phyloP scores from a whole-genome alignment of 345 rosid genomes.

The Pugionium dolabratum region DNA sequence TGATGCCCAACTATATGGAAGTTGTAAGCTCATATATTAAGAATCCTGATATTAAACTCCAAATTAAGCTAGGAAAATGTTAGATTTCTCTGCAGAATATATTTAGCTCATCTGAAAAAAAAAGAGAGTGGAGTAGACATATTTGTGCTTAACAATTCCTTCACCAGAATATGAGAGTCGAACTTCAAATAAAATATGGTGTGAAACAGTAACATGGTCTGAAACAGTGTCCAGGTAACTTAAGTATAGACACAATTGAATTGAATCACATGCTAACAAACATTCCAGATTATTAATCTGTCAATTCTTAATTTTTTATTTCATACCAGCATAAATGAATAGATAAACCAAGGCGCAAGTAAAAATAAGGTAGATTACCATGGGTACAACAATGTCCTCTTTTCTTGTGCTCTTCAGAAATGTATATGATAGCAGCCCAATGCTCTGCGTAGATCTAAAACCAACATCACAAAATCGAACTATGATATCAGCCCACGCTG shows the following conservation, averaged over 20 bases:
- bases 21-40: background rate
- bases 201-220: background rate
- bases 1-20: slow-evolving; percentile 8
- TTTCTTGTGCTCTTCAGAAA: slow-evolving; percentile 89
- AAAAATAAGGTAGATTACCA: slow-evolving; percentile 55
- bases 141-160: no score
- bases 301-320: no score
- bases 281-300: no score
- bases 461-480: slow-evolving; percentile 37
- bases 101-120: background rate
- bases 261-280: background rate
- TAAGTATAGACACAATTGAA: background rate
- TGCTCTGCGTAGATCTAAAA: slow-evolving; percentile 79
- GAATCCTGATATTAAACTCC: background rate
- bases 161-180: background rate
- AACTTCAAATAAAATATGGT: background rate
- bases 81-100: slow-evolving; percentile 3
- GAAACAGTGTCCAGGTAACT: background rate
- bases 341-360: background rate
- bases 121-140: background rate
- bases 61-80: background rate
- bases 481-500: background rate
- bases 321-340: background rate
- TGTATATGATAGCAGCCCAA: slow-evolving; percentile 87
- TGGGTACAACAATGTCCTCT: slow-evolving; percentile 95